A percentile compares a stretch with the other conserved stretches of the same genome.
These are phyloP conservation scores for Penicillium sp. DNA, from an alignment of 2,329 filamentous ascomycete genomes.

Conservation along the genomic window DNA sequence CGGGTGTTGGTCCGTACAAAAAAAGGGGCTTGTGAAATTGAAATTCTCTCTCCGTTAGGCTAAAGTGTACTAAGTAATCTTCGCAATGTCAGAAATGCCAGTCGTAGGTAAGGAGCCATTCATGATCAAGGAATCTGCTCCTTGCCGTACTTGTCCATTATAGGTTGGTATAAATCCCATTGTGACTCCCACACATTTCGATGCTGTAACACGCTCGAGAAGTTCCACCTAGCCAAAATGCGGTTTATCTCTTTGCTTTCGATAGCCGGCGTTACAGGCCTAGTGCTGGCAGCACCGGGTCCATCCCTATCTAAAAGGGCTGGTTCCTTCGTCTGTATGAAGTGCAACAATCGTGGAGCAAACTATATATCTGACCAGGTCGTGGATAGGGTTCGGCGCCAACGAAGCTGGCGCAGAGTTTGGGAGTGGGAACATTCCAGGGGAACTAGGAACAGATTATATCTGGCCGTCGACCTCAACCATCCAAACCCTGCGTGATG, in stretches of 20 bases:
- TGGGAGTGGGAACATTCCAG: constrained; percentile 11
- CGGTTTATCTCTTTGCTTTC: background rate
- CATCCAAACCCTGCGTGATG: constrained; percentile 18
- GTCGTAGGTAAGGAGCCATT: background rate
- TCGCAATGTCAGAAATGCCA: background rate
- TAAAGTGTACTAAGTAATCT: background rate
- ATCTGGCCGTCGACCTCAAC: constrained; percentile 19
- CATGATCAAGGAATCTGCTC: background rate
- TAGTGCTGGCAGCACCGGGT: background rate
- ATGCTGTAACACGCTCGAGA: background rate
- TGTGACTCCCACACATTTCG: background rate
- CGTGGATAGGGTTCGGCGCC: constrained; percentile 23
- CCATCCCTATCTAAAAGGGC: background rate
- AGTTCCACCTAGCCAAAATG: background rate
- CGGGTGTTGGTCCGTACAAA: constrained; percentile 1
- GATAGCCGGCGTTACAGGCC: background rate
- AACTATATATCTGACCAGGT: background rate
- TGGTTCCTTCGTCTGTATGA: constrained; percentile 4
- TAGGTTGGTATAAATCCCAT: background rate
- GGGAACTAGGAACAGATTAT: constrained; percentile 18
- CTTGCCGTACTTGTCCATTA: background rate
- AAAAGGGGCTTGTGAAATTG: background rate
- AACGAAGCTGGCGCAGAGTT: constrained; percentile 19
- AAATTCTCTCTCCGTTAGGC: background rate
- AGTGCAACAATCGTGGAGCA: background rate